A percentile compares a stretch with the other conserved stretches of the same genome.
Evolutionary conservation across 2,329 filamentous ascomycete species (phyloP).

Genomic region (Pseudodiploospora longispora): DNA sequence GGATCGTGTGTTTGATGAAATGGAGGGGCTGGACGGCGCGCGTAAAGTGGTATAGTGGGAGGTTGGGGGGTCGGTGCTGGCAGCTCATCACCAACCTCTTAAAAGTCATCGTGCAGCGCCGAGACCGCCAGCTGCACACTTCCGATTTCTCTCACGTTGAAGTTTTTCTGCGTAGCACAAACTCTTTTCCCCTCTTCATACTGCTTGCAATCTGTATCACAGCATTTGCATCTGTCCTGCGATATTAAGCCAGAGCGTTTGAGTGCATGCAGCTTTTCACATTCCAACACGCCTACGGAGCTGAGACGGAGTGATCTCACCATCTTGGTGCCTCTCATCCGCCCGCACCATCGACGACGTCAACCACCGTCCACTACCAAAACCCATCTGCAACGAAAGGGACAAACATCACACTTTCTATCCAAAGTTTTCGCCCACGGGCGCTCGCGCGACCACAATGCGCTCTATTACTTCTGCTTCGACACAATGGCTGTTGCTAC

Average conservation of each 20-base stretch:
- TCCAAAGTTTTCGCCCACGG: neutral
- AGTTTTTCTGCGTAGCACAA: conserved; percentile 4
- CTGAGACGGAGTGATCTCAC: conserved; percentile 1
- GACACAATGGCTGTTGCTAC: conserved; percentile 24
- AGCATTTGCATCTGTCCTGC: no score
- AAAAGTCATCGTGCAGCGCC: conserved; percentile 26
- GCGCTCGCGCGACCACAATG: conserved; percentile 7
- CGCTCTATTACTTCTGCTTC: conserved; percentile 4
- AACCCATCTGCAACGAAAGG: neutral
- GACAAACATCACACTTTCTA: neutral
- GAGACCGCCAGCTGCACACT: conserved; percentile 13
- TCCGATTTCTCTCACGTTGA: conserved; percentile 9
- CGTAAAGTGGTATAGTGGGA: conserved; percentile 22
- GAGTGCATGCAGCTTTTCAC: no score
- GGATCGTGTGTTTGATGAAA: conserved; percentile 9
- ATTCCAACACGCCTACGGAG: no score
- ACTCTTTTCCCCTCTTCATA: conserved; percentile 4
- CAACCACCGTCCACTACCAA: neutral
- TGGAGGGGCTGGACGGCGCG: conserved; percentile 19
- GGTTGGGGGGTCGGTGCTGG: conserved; percentile 21
- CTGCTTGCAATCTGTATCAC: no score
- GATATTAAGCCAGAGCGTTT: no score
- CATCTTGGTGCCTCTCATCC: neutral
- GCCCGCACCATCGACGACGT: neutral
- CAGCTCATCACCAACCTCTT: conserved; percentile 16